These are phyloP conservation scores for Populus hybrid DNA, from an alignment of 441 rosid genomes.

Conservation along the genomic window DNA sequence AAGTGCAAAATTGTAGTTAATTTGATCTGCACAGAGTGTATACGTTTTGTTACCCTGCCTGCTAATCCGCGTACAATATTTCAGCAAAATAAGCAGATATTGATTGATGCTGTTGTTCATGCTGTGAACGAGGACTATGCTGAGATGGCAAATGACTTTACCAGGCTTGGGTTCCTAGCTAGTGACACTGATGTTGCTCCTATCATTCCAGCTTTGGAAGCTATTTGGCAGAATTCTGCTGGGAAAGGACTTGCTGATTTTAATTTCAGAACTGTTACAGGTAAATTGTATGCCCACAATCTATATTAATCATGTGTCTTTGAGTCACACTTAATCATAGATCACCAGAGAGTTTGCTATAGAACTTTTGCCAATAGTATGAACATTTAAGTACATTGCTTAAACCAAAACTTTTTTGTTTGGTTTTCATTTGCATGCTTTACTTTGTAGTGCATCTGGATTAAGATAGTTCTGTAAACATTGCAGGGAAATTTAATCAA, in stretches of 20 bases:
- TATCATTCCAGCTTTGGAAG: constrained; percentile 90
- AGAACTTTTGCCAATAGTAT: neutral
- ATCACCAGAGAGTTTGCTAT: neutral
- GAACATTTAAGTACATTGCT: neutral
- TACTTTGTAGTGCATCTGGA: neutral
- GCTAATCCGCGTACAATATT: constrained; percentile 26
- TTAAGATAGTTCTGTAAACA: constrained; percentile 17
- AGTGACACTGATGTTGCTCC: constrained; percentile 90
- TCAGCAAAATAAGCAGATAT: constrained; percentile 96
- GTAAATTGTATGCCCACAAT: constrained; percentile 30
- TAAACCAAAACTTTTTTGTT: neutral
- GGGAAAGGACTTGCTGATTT: constrained; percentile 95
- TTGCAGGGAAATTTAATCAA: constrained; percentile 83
- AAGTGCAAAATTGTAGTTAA: constrained; percentile 5
- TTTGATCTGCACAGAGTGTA: constrained; percentile 3
- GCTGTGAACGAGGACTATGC: constrained; percentile 95
- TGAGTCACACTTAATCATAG: neutral
- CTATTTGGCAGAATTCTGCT: constrained; percentile 93
- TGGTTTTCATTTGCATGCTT: neutral
- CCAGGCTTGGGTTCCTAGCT: constrained; percentile 97
- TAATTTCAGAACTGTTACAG: constrained; percentile 91
- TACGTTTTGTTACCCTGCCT: constrained; percentile 6
- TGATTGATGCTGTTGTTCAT: constrained; percentile 96
- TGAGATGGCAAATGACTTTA: constrained; percentile 99
- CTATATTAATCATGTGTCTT: neutral